These are phyloP conservation scores for Macaranga tanarius DNA, from an alignment of 441 rosid genomes.

Conservation along the genomic window DNA sequence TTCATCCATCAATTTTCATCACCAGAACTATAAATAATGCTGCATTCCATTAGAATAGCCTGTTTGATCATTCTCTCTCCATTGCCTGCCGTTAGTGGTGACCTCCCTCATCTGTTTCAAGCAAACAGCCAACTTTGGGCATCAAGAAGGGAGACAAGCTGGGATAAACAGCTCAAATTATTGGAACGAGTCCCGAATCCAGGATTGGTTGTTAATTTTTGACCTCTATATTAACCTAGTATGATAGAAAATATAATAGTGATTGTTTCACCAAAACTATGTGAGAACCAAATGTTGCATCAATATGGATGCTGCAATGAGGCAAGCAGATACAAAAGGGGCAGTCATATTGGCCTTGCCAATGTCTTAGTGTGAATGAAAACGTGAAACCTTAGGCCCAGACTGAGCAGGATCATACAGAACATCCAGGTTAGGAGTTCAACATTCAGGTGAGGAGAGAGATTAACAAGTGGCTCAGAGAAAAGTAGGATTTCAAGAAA, in stretches of 20 bases:
- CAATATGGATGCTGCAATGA: background rate
- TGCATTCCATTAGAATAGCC: slow-evolving; percentile 4
- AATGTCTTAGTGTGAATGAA: background rate
- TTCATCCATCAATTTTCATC: slow-evolving; percentile 14
- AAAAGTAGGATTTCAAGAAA: background rate
- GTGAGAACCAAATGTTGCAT: background rate
- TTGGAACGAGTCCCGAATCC: background rate
- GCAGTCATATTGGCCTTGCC: background rate
- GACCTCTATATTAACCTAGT: background rate
- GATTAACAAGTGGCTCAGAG: background rate
- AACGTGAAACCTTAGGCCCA: background rate
- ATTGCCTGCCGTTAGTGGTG: slow-evolving; percentile 34
- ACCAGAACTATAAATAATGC: background rate
- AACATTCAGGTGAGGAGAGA: background rate
- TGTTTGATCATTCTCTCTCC: slow-evolving; percentile 34
- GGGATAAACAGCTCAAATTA: background rate
- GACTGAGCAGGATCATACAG: slow-evolving; percentile 1
- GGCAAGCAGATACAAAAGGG: background rate
- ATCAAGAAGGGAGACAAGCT: slow-evolving; percentile 6
- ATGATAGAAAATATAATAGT: background rate
- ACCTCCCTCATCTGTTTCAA: slow-evolving; percentile 44
- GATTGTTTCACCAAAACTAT: background rate
- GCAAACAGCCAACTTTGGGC: slow-evolving; percentile 5
- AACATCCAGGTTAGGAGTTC: background rate
- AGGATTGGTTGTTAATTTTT: background rate